Conservation (phyloP, 352 stramenopile genomes). For the Phytophthora litchii region DNA sequence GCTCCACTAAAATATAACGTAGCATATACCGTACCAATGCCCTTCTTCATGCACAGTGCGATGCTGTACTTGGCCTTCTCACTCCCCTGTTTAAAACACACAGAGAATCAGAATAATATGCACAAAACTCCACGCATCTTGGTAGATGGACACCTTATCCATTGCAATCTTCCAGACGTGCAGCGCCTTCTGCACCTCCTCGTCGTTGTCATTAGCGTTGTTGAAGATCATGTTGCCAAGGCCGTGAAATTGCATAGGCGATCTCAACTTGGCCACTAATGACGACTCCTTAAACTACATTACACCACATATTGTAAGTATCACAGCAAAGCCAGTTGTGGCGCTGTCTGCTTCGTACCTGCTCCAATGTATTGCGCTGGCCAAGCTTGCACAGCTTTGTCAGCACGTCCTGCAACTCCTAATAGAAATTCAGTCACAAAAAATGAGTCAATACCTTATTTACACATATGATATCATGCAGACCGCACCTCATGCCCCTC, state of each 20-base stretch:
- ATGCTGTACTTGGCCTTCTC: slow-evolving; percentile 88
- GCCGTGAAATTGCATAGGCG: slow-evolving; percentile 67
- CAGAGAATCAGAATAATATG: background rate
- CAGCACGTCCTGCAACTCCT: slow-evolving; percentile 72
- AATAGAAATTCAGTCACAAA: background rate
- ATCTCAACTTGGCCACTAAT: slow-evolving; percentile 58
- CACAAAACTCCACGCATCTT: background rate
- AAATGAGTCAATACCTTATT: background rate
- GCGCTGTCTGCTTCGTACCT: slow-evolving; percentile 35
- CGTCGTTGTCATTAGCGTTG: slow-evolving; percentile 62
- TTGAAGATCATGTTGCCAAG: slow-evolving; percentile 88
- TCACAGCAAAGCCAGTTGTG: background rate
- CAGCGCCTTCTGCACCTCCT: slow-evolving; percentile 75
- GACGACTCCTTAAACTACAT: slow-evolving; percentile 69
- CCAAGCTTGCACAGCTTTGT: slow-evolving; percentile 59
- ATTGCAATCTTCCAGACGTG: slow-evolving; percentile 85
- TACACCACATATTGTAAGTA: background rate
- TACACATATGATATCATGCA: background rate
- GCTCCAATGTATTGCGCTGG: slow-evolving; percentile 54
- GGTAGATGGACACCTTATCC: slow-evolving; percentile 51
- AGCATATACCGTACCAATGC: slow-evolving; percentile 47
- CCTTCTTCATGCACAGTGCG: slow-evolving; percentile 82
- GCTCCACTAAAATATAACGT: background rate
- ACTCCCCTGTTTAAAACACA: slow-evolving; percentile 51
- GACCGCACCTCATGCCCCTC: slow-evolving; percentile 50